Evolutionary conservation across 2,329 filamentous ascomycete species (phyloP), one percentile per base, ranked within the genome.

Genomic region (Hymenoscyphus occultus): DNA sequence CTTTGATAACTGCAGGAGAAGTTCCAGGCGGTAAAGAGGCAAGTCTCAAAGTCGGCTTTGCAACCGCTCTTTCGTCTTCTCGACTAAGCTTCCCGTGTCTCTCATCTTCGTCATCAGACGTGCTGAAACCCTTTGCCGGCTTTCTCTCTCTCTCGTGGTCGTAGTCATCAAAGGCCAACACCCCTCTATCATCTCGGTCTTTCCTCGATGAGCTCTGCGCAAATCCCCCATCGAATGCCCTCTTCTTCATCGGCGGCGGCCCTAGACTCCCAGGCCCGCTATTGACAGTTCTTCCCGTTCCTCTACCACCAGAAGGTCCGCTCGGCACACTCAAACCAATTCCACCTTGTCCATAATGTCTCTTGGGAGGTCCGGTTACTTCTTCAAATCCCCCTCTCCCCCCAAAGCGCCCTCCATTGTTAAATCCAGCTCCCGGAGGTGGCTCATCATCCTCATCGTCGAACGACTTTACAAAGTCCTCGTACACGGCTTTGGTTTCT

Each of bases 381-480:
- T 67, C 68, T 9, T 68, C 67, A 56, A 64, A 68, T 31, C 67
- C 65, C 19, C 48, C 48, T 19, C 60, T 60, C 32, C 65, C 68
- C 51, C 67, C 60, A 64, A 60, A 45, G 3, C 48, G 67, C 69
- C 56, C 71, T 66, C 61, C 65, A 64, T 61, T 66, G 48, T 72
- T 73, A 60, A 61, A 40, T 32, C 65, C 35, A 31, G 63, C 62
- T 56, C 70, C 64, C 67, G 40, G 67, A 68, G 54, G 71, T 64
- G 62, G 65, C 45, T 72, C 73, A 31, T 78, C 75, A 65, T 84
- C 84, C 45, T 83, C 86, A 51, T 83, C 81, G 32, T 87, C 88
- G 72, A 91, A 91, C 63, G 84, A 92, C 77, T 94, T 94, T 64
- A 95, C 86, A 71, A 97, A 97, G 70, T 94, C 92, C 71, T 92